Evolutionary conservation across 352 stramenopile species (phyloP).

Genomic region (Phytophthora capsici): DNA sequence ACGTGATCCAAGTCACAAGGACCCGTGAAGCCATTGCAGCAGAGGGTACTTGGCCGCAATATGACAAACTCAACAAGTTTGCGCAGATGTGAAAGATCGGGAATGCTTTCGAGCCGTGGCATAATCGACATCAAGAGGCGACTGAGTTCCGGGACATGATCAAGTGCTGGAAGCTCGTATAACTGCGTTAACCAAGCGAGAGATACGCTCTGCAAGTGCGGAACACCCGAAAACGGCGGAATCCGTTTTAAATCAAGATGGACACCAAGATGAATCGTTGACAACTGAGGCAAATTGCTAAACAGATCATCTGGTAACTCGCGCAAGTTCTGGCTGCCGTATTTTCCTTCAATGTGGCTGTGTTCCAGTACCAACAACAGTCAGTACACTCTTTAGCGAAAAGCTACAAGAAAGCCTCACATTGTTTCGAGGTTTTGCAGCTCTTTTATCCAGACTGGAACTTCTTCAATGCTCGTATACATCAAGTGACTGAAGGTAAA

Average conservation of each 20-base stretch:
- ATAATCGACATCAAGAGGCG: slow-evolving; percentile 7
- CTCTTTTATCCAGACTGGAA: slow-evolving; percentile 11
- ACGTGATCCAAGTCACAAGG: slow-evolving; percentile 16
- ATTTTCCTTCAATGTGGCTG: slow-evolving; percentile 30
- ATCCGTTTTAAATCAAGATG: slow-evolving; percentile 10
- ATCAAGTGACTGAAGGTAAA: slow-evolving; percentile 3
- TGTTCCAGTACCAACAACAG: background rate
- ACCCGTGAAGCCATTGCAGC: slow-evolving; percentile 23
- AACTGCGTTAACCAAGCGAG: slow-evolving; percentile 16
- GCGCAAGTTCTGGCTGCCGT: slow-evolving; percentile 10
- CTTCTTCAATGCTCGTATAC: slow-evolving; percentile 11
- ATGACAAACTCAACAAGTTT: slow-evolving; percentile 21
- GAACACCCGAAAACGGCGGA: slow-evolving; percentile 12
- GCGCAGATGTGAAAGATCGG: slow-evolving; percentile 12
- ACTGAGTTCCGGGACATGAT: slow-evolving; percentile 6
- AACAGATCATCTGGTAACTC: slow-evolving; percentile 14
- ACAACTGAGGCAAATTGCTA: slow-evolving; percentile 11
- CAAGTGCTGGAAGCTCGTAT: slow-evolving; percentile 9
- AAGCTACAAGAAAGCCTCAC: background rate
- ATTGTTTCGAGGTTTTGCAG: slow-evolving; percentile 17
- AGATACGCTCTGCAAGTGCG: slow-evolving; percentile 12
- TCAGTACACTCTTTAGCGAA: no score
- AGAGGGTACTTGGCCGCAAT: slow-evolving; percentile 4
- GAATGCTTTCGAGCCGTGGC: slow-evolving; percentile 15
- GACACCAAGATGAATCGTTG: slow-evolving; percentile 16